Evolutionary conservation across 257 asterid genomes (phyloP), one percentile per base, ranked within the genome.

Genomic region (Solanum clarkiae): DNA sequence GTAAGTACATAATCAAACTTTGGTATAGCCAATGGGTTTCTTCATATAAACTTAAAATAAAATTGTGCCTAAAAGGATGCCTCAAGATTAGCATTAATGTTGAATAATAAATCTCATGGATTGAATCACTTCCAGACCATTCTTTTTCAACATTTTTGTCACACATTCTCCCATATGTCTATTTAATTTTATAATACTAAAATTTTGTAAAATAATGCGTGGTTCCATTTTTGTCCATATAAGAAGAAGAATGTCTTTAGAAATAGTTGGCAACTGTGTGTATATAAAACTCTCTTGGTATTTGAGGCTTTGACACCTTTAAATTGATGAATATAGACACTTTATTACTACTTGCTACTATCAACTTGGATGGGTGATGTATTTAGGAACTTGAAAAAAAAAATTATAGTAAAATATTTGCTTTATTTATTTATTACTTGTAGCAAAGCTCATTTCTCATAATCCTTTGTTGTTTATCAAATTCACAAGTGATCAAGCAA

Each of bases 401-500:
- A 89, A 89, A 81, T 84, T 51, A 51, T 51, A 51, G 56, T 36
- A 36, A 36, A 36, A 36, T 36, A 36, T 36, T 36, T 36, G 42
- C 42, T 36, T 36, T 36, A 36, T 36, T 36, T 36, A 36, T 36
- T 36, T 36, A 36, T 36, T 36, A 86, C 84, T 75, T 84, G 36
- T 88, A 84, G 93, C 90, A 90, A 85, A 88, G 87, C 90, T 90
- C 87, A 89, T 86, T 84, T 88, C 91, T 91, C 90, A 88, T 91
- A 93, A 97, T 20, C 42, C 13, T 20, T 24, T 36, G 40, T 36
- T 36, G 6, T 36, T 29, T 45, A 68, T 13, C 47, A 68, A 68
- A 2, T 40, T 69, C 29, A 69, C 0, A 69, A 5, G 53, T 69
- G 79, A 36, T 69, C 77, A 69, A 15, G 40, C 63, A 51, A 15